Conservation (phyloP, 208 protist genomes). For the Angomonas ambiguus region DNA sequence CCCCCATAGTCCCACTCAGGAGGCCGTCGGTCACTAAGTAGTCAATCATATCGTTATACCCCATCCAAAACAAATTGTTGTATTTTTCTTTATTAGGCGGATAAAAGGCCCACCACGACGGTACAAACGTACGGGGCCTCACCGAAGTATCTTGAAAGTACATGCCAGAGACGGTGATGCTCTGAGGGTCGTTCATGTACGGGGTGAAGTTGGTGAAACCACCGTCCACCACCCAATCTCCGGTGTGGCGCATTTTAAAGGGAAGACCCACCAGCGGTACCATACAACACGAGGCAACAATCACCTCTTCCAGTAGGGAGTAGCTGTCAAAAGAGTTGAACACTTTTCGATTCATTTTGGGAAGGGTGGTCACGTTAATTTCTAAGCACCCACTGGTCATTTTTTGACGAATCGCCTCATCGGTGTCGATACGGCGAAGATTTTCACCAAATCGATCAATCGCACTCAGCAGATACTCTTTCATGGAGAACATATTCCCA, state of each 20-base stretch:
- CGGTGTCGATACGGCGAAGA: slow-evolving; percentile 34
- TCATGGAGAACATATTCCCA: slow-evolving; percentile 36
- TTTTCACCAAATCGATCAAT: slow-evolving; percentile 40
- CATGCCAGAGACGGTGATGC: slow-evolving; percentile 73
- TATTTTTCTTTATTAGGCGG: slow-evolving; percentile 46
- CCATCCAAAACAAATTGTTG: slow-evolving; percentile 64
- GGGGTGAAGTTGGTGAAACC: slow-evolving; percentile 65
- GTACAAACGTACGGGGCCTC: slow-evolving; percentile 58
- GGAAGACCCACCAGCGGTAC: slow-evolving; percentile 67
- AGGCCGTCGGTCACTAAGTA: slow-evolving; percentile 38
- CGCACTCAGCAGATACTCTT: slow-evolving; percentile 32
- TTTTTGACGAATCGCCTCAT: slow-evolving; percentile 15
- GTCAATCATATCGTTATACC: slow-evolving; percentile 82
- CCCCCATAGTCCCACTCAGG: slow-evolving; percentile 23
- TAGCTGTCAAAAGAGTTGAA: slow-evolving; percentile 40
- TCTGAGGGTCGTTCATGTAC: slow-evolving; percentile 42
- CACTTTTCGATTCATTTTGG: slow-evolving; percentile 33
- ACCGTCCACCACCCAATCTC: slow-evolving; percentile 71
- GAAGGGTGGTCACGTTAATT: slow-evolving; percentile 63
- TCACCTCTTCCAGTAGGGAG: slow-evolving; percentile 43
- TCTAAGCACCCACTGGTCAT: slow-evolving; percentile 58
- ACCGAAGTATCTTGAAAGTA: slow-evolving; percentile 72
- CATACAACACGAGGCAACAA: slow-evolving; percentile 68
- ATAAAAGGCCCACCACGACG: slow-evolving; percentile 67
- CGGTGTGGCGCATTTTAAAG: slow-evolving; percentile 54